Base-by-base conservation (phyloP, 345 rosid genomes). In the Eucalyptus victrix region DNA sequence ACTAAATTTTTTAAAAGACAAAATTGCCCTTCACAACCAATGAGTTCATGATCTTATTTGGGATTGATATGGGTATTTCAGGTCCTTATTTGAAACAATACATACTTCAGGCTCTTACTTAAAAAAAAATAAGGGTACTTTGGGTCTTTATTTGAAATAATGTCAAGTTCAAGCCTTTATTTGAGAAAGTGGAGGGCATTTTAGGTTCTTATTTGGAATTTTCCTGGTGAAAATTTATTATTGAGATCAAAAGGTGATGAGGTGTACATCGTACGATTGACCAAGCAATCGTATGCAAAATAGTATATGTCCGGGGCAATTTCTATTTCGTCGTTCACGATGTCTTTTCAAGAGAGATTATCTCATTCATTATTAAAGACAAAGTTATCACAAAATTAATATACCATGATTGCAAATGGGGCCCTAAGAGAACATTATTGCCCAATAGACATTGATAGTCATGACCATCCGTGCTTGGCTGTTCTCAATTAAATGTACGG, bases 161-260 rank as follows among this genome's bases (percentile, higher is more conserved):
- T 53, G 2, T 53, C 1, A 1, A 19, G 5, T 53, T 53, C 0
- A 53, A 53, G 1, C 0, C 0, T 2, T 8, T 53, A 8, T 19
- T 53, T 53, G 5, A 53, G 26, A 53, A 53, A 53, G 11, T 53
- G 10, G 26, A 53, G 11, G 11, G 26, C 24, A 53, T 7, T 53
- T 53, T 53, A 53, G 26, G 5, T 1, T 0, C 0, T 53, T 53
- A 3, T 53, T 53, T 19, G 11, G 2, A 53, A 53, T 19, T 53
- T 53, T 53, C 58, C 24, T 2, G 0, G 5, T 26, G 16, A 60
- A 26, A 28, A 28, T 60, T 4, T 28, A 60, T 62, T 62, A 62
- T 60, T 62, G 69, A 60, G 69, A 60, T 60, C 32, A 28, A 26
- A 6, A 26, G 4, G 7, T 60, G 67, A 60, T 12, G 15, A 60